phyloP scores from a whole-genome alignment of 2,329 filamentous ascomycete species.

The Sarocladium oryzae region DNA sequence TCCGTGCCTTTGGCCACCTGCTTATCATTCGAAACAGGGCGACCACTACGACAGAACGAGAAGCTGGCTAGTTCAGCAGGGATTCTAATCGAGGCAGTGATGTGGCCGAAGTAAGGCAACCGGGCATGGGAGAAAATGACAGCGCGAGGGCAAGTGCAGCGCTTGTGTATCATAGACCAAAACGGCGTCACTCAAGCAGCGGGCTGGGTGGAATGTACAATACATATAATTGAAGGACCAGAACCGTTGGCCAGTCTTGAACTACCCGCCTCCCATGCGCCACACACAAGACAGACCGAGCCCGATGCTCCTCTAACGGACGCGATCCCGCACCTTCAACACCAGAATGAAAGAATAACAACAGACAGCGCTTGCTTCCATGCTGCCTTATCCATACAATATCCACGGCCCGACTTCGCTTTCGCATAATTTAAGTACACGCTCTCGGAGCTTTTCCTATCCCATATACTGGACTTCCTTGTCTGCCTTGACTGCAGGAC shows the following conservation, averaged over 20 bases:
- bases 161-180: conserved; percentile 10
- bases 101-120: no score
- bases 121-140: no score
- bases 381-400: not conserved
- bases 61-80: conserved; percentile 27
- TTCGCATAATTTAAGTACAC: conserved; percentile 2
- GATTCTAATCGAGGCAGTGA: conserved; percentile 24
- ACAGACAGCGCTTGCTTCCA: conserved; percentile 8
- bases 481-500: no score
- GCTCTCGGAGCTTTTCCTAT: not conserved
- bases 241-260: not conserved
- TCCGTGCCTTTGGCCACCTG: not conserved
- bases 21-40: conserved; percentile 22
- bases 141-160: not conserved
- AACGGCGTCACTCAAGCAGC: not conserved
- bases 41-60: conserved; percentile 22
- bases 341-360: conserved; percentile 6
- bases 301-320: not conserved
- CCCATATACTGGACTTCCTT: conserved; percentile 2
- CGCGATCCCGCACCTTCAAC: conserved; percentile 6
- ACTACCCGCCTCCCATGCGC: not conserved
- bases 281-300: not conserved
- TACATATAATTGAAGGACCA: conserved; percentile 9
- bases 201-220: conserved; percentile 10
- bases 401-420: not conserved